Evolutionary conservation across 495 filamentous ascomycete genomes (phyloP).

Genomic region (Hypomontagnella submonticulosa): DNA sequence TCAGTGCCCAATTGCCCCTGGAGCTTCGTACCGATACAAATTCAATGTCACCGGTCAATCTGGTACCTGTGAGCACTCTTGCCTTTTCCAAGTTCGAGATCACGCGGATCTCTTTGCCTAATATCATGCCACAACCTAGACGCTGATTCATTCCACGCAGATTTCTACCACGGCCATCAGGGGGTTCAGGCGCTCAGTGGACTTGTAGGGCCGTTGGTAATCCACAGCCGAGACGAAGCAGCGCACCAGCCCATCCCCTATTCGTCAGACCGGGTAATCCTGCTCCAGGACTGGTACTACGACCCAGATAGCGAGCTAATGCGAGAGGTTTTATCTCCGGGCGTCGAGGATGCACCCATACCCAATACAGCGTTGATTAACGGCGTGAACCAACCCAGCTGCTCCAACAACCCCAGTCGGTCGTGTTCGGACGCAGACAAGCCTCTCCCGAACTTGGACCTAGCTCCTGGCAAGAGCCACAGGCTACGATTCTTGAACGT

Average conservation of each 20-base stretch:
- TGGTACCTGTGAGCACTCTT: constrained; percentile 53
- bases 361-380: constrained; percentile 76
- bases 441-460: constrained; percentile 57
- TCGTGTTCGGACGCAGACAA: constrained; percentile 58
- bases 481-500: constrained; percentile 76
- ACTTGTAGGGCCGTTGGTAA: constrained; percentile 66
- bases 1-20: constrained; percentile 76
- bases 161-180: constrained; percentile 57
- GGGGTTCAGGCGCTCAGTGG: constrained; percentile 61
- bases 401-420: constrained; percentile 56
- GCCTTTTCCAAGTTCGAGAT: constrained; percentile 41
- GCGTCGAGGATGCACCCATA: constrained; percentile 66
- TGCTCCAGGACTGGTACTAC: constrained; percentile 70
- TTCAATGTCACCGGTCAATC: constrained; percentile 56
- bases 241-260: constrained; percentile 55
- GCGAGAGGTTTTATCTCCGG: constrained; percentile 60
- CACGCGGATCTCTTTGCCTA: neutral
- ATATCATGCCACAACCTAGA: constrained; percentile 31
- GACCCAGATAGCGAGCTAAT: constrained; percentile 62
- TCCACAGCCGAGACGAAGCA: constrained; percentile 61
- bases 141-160: constrained; percentile 41
- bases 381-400: constrained; percentile 62
- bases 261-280: constrained; percentile 62
- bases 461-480: constrained; percentile 65
- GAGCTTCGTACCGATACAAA: constrained; percentile 58